Evolutionary conservation across 225 moss, liverwort and hornwort genomes (phyloP).

Genomic region (Physcomitrium patens): DNA sequence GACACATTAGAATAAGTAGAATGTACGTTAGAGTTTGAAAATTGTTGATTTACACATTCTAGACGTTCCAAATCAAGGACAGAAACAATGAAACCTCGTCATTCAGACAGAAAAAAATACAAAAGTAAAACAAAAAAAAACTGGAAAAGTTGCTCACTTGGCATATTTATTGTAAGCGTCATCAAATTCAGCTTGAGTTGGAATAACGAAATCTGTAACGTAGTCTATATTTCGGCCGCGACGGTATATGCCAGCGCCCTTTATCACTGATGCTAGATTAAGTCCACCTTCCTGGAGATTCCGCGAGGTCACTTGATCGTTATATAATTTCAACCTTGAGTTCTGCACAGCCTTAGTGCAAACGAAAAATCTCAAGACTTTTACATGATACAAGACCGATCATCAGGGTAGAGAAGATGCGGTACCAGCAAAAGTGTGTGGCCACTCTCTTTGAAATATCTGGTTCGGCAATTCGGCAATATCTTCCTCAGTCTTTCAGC

Average conservation of each 20-base stretch:
- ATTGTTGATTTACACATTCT: too few species aligned
- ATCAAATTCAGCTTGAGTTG: conserved; percentile 47
- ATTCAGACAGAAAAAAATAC: background rate
- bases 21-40: too few species aligned
- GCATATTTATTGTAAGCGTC: conserved; percentile 27
- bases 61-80: too few species aligned
- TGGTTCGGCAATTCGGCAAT: conserved; percentile 60
- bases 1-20: too few species aligned
- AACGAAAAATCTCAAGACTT: background rate
- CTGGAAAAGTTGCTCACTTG: conserved; percentile 38
- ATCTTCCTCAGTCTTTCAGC: conserved; percentile 58
- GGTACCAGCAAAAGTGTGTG: conserved; percentile 85
- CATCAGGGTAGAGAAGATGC: background rate
- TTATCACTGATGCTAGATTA: conserved; percentile 52
- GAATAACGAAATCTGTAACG: conserved; percentile 47
- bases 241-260: conserved; percentile 48
- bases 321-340: background rate
- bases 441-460: conserved; percentile 77
- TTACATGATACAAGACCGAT: background rate
- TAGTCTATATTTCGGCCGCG: conserved; percentile 29
- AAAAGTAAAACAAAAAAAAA: background rate
- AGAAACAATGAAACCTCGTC: background rate
- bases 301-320: background rate
- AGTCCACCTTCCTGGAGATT: conserved; percentile 56
- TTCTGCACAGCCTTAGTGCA: background rate